Evolutionary conservation across 192 early-diverging fungal species (phyloP), one percentile per base, ranked within the genome.

Genomic region (Coemansia sp.): DNA sequence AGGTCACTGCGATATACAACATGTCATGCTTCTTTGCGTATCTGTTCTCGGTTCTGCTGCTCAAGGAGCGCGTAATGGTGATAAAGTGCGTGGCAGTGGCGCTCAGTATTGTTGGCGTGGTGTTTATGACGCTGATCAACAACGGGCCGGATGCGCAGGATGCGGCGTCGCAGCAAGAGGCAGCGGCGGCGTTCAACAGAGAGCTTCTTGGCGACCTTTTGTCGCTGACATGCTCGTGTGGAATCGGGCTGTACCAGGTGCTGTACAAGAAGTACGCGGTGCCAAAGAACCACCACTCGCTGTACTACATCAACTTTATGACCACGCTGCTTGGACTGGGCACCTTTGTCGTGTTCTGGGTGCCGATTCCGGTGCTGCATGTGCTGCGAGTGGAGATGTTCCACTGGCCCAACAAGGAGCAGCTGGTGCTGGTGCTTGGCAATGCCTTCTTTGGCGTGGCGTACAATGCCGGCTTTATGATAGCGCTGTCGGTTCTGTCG

Each of bases 21-120:
- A 92, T 86, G 20, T 85, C 86, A 19, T 92, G 90, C 65, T 93
- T 95, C 67, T 95, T 90, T 75, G 91, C 91, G 13, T 95, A 95
- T 63, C 40, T 91, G 16, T 92, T 95, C 64, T 93, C 93, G 10
- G 74, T 92, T 12, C 49, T 87, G 48, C 66, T 95, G 57, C 75
- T 92, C 7, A 81, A 85, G 45, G 93, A 95, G 61, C 81, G 77
- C 20, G 74, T 95, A 40, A 71, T 79, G 12, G 25, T 68, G 5
- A 68, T 67, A 22, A 95, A 95, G 68, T 76, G 90, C 12, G 16
- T 83, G 6, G 89, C 91, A 0, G 88, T 93, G 14, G 65, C 72
- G 8, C 76, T 90, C 50, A 90, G 90, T 64, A 83, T 93, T 49
- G 42, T 86, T 5, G 93, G 93, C 38, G 89, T 95, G 4, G 69